These are phyloP conservation scores for Syzygium grande DNA, from an alignment of 345 rosid genomes.

Conservation along the genomic window DNA sequence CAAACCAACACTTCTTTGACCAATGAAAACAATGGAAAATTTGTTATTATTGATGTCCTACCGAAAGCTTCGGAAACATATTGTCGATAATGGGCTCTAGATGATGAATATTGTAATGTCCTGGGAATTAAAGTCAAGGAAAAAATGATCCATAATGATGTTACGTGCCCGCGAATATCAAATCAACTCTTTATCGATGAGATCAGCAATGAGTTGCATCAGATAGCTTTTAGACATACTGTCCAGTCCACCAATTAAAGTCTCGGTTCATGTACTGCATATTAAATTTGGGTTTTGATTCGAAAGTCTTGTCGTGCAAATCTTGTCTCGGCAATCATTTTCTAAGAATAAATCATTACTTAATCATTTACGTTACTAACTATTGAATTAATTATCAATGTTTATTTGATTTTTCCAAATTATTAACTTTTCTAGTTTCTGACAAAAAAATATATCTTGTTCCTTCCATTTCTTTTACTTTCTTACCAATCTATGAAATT, in stretches of 20 bases:
- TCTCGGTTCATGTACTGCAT: not conserved
- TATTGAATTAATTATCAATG: not conserved
- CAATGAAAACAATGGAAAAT: not conserved
- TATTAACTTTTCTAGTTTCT: not conserved
- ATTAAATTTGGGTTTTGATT: not conserved
- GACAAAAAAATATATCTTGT: not conserved
- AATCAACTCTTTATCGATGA: not conserved
- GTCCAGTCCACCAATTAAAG: not conserved
- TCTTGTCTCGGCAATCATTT: not conserved
- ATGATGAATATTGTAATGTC: not conserved
- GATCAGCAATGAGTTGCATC: not conserved
- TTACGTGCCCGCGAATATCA: not conserved
- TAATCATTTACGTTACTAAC: not conserved
- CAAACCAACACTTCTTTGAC: not conserved
- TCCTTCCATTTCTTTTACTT: not conserved
- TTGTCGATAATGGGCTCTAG: not conserved
- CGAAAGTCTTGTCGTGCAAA: not conserved
- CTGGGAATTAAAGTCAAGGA: not conserved
- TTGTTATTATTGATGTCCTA: not conserved
- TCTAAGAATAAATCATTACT: not conserved
- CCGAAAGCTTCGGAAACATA: not conserved
- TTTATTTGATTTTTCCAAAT: not conserved
- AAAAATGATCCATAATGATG: not conserved
- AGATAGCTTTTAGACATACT: not conserved
- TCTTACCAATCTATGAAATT: not conserved